Evolutionary conservation across 169 alveolate genomes (phyloP), one percentile per base, ranked within the genome.

Genomic region (Cryptosporidium baileyi): DNA sequence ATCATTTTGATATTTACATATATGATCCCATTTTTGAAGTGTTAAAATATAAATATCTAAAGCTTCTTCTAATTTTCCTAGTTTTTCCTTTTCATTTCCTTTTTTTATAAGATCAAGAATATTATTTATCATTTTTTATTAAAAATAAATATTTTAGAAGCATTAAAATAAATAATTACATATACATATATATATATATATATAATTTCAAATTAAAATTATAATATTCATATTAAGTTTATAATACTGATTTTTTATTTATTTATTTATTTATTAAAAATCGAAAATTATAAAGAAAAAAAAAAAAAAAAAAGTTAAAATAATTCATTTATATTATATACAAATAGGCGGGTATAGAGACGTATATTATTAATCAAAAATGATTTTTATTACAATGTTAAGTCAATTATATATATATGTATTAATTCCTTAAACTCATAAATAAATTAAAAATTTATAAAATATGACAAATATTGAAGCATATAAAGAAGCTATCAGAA

Each of bases 51-150:
- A 88, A 1, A 80, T 41, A 45, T 40, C 28, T 24, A 60, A 57
- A 8, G 91, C 91, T 24, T 80, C 85, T 45, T 88, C 89, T 74
- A 59, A 32, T 41, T 88, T 54, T 13, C 80, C 80, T 19, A 38
- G 38, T 13, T 60, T 63, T 38, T 88, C 91, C 45, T 80, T 82
- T 38, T 61, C 88, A 54, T 49, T 24, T n/a, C 90, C 91, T 61
- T 79, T 63, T 13, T 81, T 61, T n/a, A 74, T 74, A 8, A 74
- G 67, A 9, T 74, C 85, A 38, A 74, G 59, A 22, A 57, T 74
- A 36, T 74, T 74, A 47, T 57, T 74, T 24, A 74, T 74, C 85
- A 74, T 74, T 26, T 36, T 44, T n/a, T n/a, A n/a, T n/a, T n/a
- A n/a, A n/a, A n/a, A n/a, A n/a, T n/a, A n/a, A n/a, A n/a, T n/a